These are phyloP conservation scores for Leonotis leonurus DNA, from an alignment of 257 asterid genomes.

Conservation along the genomic window DNA sequence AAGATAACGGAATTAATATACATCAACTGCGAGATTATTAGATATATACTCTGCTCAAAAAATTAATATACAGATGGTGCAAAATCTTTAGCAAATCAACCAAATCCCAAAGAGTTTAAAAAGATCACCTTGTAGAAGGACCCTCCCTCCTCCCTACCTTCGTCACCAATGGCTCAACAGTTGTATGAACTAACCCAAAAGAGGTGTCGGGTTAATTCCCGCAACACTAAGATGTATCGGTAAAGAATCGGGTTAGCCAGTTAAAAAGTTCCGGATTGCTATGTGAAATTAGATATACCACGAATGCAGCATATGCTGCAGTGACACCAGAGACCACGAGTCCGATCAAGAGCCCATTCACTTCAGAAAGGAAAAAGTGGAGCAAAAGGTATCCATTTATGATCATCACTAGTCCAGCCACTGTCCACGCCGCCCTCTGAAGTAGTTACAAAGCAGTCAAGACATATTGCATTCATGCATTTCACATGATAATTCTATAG, in stretches of 20 bases:
- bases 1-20: slow-evolving; percentile 10
- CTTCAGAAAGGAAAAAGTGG: slow-evolving; percentile 73
- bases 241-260: slow-evolving; percentile 36
- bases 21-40: background rate
- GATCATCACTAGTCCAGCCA: slow-evolving; percentile 83
- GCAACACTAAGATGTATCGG: slow-evolving; percentile 27
- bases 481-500: background rate
- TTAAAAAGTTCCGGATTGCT: slow-evolving; percentile 37
- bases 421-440: slow-evolving; percentile 83
- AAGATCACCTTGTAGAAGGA: background rate
- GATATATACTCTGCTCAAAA: slow-evolving; percentile 1
- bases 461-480: background rate
- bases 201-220: slow-evolving; percentile 24
- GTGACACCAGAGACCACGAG: slow-evolving; percentile 48
- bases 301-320: slow-evolving; percentile 57
- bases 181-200: background rate
- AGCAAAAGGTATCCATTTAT: slow-evolving; percentile 87
- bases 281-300: slow-evolving; percentile 63
- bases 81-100: slow-evolving; percentile 1
- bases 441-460: background rate
- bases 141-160: background rate
- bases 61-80: background rate
- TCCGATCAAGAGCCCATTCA: slow-evolving; percentile 51
- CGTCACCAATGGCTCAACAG: background rate
- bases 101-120: slow-evolving; percentile 5